A percentile compares a stretch with the other conserved stretches of the same genome.
Conservation (phyloP, 1,284 basidiomycete species). For the Mycosarcoma maydis region DNA sequence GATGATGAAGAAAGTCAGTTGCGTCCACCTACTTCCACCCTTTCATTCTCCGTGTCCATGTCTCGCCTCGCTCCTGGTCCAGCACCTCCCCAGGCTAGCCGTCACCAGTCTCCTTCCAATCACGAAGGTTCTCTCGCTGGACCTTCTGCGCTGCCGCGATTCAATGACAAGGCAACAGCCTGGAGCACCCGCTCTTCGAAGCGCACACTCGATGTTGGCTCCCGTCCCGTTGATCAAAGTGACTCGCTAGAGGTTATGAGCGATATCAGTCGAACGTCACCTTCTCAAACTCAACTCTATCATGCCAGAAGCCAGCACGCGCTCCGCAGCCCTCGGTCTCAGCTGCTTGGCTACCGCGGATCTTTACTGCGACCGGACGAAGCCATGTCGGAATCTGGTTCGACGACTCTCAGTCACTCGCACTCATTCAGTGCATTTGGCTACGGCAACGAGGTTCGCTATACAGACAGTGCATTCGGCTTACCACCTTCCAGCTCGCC, state of each 20-base stretch:
- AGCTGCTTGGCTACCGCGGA: slow-evolving; percentile 22
- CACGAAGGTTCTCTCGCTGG: slow-evolving; percentile 15
- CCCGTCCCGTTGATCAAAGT: slow-evolving; percentile 5
- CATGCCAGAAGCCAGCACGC: slow-evolving; percentile 8
- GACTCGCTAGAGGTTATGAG: slow-evolving; percentile 17
- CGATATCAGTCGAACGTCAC: slow-evolving; percentile 20
- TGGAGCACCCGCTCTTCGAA: slow-evolving; percentile 39
- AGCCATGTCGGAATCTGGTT: slow-evolving; percentile 42
- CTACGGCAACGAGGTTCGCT: slow-evolving; percentile 51
- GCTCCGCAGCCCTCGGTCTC: slow-evolving; percentile 38
- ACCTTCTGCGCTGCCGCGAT: slow-evolving; percentile 18
- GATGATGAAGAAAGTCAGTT: slow-evolving; percentile 44
- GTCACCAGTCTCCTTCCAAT: slow-evolving; percentile 12
- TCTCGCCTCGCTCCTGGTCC: slow-evolving; percentile 28
- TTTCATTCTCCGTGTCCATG: slow-evolving; percentile 20
- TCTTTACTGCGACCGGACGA: slow-evolving; percentile 48
- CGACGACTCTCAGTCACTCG: slow-evolving; percentile 36
- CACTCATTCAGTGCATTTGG: slow-evolving; percentile 48
- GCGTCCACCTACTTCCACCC: slow-evolving; percentile 17
- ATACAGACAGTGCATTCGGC: slow-evolving; percentile 41
- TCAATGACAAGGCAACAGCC: slow-evolving; percentile 9
- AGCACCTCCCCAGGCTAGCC: slow-evolving; percentile 10
- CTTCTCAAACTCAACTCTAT: slow-evolving; percentile 13
- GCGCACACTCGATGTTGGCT: slow-evolving; percentile 20
- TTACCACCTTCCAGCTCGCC: slow-evolving; percentile 45